Percentiles rank a stretch among this genome's conserved stretches.
Evolutionary conservation across 169 alveolate genomes (phyloP).

Genomic region (Theileria sp.): DNA sequence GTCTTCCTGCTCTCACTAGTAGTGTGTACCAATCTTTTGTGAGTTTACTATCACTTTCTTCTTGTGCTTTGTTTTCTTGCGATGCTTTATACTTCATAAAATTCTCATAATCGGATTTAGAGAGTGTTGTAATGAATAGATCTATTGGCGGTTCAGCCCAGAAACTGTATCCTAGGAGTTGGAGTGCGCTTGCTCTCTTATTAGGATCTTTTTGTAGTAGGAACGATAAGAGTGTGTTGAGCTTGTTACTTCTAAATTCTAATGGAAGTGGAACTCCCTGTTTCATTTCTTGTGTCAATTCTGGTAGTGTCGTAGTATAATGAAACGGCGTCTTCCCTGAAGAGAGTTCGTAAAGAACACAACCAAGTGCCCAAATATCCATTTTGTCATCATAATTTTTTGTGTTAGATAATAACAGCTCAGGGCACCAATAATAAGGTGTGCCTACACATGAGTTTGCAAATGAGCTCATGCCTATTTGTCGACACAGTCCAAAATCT

Average conservation of each 20-base stretch:
- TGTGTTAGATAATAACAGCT: conserved; percentile 83
- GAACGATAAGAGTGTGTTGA: conserved; percentile 63
- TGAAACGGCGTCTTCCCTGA: conserved; percentile 93
- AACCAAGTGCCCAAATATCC: conserved; percentile 92
- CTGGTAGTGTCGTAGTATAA: conserved; percentile 79
- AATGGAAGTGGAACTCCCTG: conserved; percentile 77
- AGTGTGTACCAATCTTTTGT: conserved; percentile 26
- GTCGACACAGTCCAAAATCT: conserved; percentile 95
- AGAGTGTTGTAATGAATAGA: conserved; percentile 54
- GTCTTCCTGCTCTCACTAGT: conserved; percentile 19
- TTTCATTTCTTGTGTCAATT: conserved; percentile 70
- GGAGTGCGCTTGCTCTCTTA: conserved; percentile 74
- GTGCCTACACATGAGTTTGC: conserved; percentile 95
- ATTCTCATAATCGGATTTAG: conserved; percentile 27
- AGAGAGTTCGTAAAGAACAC: conserved; percentile 89
- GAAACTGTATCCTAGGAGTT: conserved; percentile 69
- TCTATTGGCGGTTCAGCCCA: conserved; percentile 66
- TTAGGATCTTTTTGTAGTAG: conserved; percentile 72
- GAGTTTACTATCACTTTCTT: conserved; percentile 4
- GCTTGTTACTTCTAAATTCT: conserved; percentile 55
- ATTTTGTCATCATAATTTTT: conserved; percentile 91
- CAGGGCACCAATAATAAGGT: conserved; percentile 97
- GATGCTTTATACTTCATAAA: conserved; percentile 13
- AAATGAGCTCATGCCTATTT: conserved; percentile 87
- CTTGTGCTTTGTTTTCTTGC: conserved; percentile 8